These are phyloP conservation scores for Tolypocladium inflatum DNA, from an alignment of 2,329 filamentous ascomycete genomes.

Conservation along the genomic window DNA sequence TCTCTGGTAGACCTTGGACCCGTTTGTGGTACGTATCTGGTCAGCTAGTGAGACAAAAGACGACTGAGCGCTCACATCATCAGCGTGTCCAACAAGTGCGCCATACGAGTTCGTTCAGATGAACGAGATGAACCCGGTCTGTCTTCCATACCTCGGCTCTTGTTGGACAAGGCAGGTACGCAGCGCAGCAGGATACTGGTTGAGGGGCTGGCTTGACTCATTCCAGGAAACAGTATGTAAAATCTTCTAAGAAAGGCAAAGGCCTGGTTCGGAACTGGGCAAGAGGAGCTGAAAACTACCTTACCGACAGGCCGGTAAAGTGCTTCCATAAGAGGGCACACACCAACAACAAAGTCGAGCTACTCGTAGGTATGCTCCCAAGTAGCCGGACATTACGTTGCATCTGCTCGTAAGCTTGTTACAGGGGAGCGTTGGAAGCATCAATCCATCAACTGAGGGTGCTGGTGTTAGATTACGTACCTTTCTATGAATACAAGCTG, in stretches of 20 bases:
- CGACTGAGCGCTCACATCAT: no score
- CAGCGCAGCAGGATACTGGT: background rate
- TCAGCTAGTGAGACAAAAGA: no score
- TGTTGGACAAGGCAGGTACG: background rate
- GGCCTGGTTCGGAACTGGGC: background rate
- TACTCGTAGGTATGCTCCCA: background rate
- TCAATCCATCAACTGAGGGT: background rate
- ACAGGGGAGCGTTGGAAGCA: background rate
- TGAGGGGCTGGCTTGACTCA: background rate
- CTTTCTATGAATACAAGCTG: background rate
- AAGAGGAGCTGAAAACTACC: background rate
- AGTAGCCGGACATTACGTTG: background rate
- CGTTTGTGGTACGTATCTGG: no score
- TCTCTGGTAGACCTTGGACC: no score
- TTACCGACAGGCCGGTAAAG: background rate
- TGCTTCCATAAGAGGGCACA: background rate
- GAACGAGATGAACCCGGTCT: background rate
- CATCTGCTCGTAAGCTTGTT: background rate
- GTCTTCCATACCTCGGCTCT: background rate
- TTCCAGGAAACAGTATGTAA: background rate
- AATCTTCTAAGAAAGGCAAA: background rate
- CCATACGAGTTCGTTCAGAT: no score
- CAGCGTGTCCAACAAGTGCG: background rate
- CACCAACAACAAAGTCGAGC: background rate
- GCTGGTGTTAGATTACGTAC: background rate